Base-by-base conservation (phyloP, 2,329 filamentous ascomycete species). In the Trichocomaceae sp. region DNA sequence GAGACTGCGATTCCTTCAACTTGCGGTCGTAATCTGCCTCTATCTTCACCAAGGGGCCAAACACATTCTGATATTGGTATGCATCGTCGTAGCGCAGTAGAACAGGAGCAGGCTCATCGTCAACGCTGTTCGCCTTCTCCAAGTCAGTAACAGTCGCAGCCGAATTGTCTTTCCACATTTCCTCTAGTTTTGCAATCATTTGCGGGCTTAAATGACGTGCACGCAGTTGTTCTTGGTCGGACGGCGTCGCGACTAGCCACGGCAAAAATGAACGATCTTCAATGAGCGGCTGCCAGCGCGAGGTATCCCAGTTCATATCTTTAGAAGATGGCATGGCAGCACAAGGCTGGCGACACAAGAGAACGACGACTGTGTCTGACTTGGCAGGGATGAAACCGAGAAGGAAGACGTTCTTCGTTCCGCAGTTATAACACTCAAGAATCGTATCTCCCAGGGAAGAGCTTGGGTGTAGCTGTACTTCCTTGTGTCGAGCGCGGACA, bases 291-390 rank as follows among this genome's bases (percentile, higher is more conserved):
- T 97, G 91, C 93, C 93, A 99, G 68, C 91, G 85, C 23, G 92
- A 95, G 5, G 91, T 95, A 70, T 99, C 93, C 93, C 93, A 99
- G 71, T 93, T 99, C 91, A 99, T 97, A 66, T 99, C 93, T 74
- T 99, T 99, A 61, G 90, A 92, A 33, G 93, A 97, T 1, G 91
- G 88, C 75, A 88, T 92, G 26, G 93, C 87, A 33, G 92, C 93
- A 72, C 93, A 99, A 47, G 93, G 93, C 72, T 97, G 93, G 58
- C 93, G 90, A 71, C 93, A 99, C 37, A 99, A 82, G 45, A 99
- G 83, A 22, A 99, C 93, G 7, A 99, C 95, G 26, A 99, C 93
- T 0, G 93, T 96, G 67, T 99, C 95, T 10, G 93, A 97, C 70
- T 99, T 99, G 55, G 93, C 93, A 9, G 93, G 95, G 63, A 99